Percentiles rank a stretch among this genome's conserved stretches.
phyloP scores from a whole-genome alignment of 2,329 filamentous ascomycete species.

The Cladophialophora yegresii region DNA sequence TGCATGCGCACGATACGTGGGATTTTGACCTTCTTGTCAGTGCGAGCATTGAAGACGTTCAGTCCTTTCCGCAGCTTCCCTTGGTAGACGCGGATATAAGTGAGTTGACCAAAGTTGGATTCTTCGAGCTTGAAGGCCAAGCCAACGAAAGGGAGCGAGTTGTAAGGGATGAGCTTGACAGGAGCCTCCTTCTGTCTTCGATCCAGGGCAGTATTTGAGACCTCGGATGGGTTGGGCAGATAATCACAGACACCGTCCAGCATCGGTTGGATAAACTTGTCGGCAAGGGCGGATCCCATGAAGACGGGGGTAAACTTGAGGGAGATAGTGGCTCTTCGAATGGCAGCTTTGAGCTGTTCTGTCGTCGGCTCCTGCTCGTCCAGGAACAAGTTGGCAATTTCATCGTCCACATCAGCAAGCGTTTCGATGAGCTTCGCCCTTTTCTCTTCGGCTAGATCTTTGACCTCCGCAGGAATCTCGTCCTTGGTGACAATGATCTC shows the following conservation, averaged over 20 bases:
- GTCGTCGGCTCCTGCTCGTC: constrained; percentile 79
- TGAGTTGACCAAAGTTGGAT: constrained; percentile 96
- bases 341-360: constrained; percentile 85
- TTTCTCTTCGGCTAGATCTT: constrained; percentile 76
- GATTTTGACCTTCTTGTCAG: constrained; percentile 93
- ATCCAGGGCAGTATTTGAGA: constrained; percentile 87
- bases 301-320: constrained; percentile 92
- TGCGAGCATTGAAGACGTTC: constrained; percentile 90
- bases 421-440: constrained; percentile 87
- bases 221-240: constrained; percentile 85
- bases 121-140: constrained; percentile 99
- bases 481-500: constrained; percentile 74
- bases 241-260: constrained; percentile 95
- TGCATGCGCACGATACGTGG: constrained; percentile 99
- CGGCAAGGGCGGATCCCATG: constrained; percentile 92
- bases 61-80: constrained; percentile 83
- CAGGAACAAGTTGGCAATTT: constrained; percentile 92
- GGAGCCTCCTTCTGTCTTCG: constrained; percentile 73
- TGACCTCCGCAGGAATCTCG: constrained; percentile 78
- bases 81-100: constrained; percentile 98
- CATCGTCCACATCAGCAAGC: constrained; percentile 94
- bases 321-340: constrained; percentile 83
- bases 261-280: constrained; percentile 95
- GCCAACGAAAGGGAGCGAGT: constrained; percentile 88
- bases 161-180: constrained; percentile 89